Conservation (phyloP, 2,329 filamentous ascomycete species). For the Pleurostoma richardsiae region DNA sequence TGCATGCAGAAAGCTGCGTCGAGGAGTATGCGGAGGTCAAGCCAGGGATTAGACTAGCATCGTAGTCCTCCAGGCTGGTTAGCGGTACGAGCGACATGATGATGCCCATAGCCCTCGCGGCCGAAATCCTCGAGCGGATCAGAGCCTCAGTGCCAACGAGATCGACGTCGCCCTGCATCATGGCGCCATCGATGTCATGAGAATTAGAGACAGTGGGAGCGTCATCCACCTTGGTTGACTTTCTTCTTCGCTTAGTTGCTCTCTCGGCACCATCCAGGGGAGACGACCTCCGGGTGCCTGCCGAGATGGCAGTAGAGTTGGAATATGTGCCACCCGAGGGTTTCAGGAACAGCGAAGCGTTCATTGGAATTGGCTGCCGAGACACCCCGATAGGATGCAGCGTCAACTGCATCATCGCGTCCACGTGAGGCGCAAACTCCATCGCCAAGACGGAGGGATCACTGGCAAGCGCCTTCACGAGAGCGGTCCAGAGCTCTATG, state of each 20-base stretch:
- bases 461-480: slow-evolving; percentile 65
- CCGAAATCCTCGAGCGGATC: slow-evolving; percentile 82
- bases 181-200: slow-evolving; percentile 95
- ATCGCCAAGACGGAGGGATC: slow-evolving; percentile 60
- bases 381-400: slow-evolving; percentile 90
- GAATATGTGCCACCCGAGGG: slow-evolving; percentile 85
- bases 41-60: slow-evolving; percentile 57
- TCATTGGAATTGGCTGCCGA: slow-evolving; percentile 88
- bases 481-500: slow-evolving; percentile 77
- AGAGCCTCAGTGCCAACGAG: slow-evolving; percentile 85
- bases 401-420: slow-evolving; percentile 77
- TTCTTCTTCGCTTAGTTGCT: slow-evolving; percentile 70
- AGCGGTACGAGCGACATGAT: slow-evolving; percentile 75
- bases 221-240: slow-evolving; percentile 78
- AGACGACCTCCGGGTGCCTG: slow-evolving; percentile 42
- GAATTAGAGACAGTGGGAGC: slow-evolving; percentile 56
- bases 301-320: slow-evolving; percentile 36
- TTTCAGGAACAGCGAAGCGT: slow-evolving; percentile 81
- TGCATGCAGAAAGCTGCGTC: slow-evolving; percentile 76
- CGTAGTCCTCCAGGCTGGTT: slow-evolving; percentile 57
- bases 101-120: slow-evolving; percentile 79
- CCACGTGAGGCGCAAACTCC: slow-evolving; percentile 71
- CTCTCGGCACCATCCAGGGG: slow-evolving; percentile 54
- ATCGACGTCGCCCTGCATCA: slow-evolving; percentile 96
- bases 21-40: slow-evolving; percentile 74